A percentile compares a stretch with the other conserved stretches of the same genome.
These are phyloP conservation scores for Sphagnum contortum DNA, from an alignment of 225 moss, liverwort and hornwort genomes.

Conservation along the genomic window DNA sequence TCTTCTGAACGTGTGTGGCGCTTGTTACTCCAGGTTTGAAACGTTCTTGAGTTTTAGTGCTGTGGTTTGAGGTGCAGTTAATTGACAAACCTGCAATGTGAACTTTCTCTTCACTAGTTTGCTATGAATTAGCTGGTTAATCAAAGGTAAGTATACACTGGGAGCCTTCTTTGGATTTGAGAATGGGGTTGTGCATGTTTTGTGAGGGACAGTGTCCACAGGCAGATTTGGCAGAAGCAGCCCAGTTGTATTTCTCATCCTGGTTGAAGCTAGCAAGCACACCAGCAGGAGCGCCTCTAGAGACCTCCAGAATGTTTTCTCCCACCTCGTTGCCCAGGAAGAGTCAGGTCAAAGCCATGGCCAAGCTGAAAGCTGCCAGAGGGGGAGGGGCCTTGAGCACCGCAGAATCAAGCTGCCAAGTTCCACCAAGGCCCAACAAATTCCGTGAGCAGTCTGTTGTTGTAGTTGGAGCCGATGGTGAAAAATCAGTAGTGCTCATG, in stretches of 20 bases:
- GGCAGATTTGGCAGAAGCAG: constrained; percentile 55
- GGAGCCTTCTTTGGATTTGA: too few relatives aligned
- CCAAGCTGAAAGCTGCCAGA: constrained; percentile 58
- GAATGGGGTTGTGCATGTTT: background rate
- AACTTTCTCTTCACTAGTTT: too few relatives aligned
- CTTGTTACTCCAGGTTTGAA: constrained; percentile 53
- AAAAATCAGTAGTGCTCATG: constrained; percentile 83
- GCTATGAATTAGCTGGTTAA: too few relatives aligned
- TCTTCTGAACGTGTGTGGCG: constrained; percentile 84
- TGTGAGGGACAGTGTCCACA: constrained; percentile 49
- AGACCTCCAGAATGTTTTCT: constrained; percentile 71
- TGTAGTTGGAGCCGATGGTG: constrained; percentile 81
- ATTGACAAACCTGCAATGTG: too few relatives aligned
- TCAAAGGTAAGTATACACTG: too few relatives aligned
- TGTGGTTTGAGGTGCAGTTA: background rate
- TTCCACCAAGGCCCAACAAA: constrained; percentile 43
- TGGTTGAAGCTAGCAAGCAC: constrained; percentile 91
- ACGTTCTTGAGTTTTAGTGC: background rate
- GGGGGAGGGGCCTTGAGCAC: constrained; percentile 22
- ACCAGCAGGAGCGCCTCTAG: constrained; percentile 59
- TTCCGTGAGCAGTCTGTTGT: constrained; percentile 53
- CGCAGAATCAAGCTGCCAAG: constrained; percentile 59
- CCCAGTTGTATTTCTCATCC: constrained; percentile 59
- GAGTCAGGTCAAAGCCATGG: constrained; percentile 55
- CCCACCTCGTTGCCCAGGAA: constrained; percentile 63